A percentile compares a stretch with the other conserved stretches of the same genome.
phyloP scores from a whole-genome alignment of 148 eudicot genomes.

The Chenopodium suecicum region DNA sequence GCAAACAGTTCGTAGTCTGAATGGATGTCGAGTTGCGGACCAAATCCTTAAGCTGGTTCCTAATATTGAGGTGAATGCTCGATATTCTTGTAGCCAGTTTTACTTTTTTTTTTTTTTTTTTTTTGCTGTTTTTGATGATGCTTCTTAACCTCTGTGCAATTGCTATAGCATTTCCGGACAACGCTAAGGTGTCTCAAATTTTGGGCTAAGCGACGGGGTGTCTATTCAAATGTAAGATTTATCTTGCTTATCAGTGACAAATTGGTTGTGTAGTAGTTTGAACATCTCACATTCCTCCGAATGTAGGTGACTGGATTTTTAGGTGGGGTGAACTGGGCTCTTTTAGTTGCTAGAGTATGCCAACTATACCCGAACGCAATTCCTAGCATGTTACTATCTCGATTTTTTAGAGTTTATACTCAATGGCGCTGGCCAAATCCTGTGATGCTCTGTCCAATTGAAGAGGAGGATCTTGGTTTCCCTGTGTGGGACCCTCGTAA shows the following conservation, averaged over 20 bases:
- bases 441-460: constrained; percentile 83
- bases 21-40: constrained; percentile 93
- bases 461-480: constrained; percentile 82
- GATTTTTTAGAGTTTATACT: constrained; percentile 87
- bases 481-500: constrained; percentile 92
- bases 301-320: constrained; percentile 87
- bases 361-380: constrained; percentile 91
- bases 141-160: constrained; percentile 12
- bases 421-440: constrained; percentile 98
- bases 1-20: constrained; percentile 83
- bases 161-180: constrained; percentile 65
- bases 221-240: constrained; percentile 79
- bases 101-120: not conserved
- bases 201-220: constrained; percentile 94
- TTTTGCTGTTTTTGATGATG: not conserved
- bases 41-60: constrained; percentile 94
- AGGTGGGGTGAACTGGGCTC: constrained; percentile 99
- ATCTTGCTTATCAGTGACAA: not conserved
- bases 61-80: constrained; percentile 57
- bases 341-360: constrained; percentile 86
- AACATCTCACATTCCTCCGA: not conserved
- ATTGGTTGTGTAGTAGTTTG: constrained; percentile 3
- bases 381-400: constrained; percentile 90
- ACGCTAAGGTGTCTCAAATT: constrained; percentile 81
- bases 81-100: not conserved